A percentile compares a stretch with the other conserved stretches of the same genome.
phyloP scores from a whole-genome alignment of 768 basidiomycete genomes.

The Lactifluus pinguis region DNA sequence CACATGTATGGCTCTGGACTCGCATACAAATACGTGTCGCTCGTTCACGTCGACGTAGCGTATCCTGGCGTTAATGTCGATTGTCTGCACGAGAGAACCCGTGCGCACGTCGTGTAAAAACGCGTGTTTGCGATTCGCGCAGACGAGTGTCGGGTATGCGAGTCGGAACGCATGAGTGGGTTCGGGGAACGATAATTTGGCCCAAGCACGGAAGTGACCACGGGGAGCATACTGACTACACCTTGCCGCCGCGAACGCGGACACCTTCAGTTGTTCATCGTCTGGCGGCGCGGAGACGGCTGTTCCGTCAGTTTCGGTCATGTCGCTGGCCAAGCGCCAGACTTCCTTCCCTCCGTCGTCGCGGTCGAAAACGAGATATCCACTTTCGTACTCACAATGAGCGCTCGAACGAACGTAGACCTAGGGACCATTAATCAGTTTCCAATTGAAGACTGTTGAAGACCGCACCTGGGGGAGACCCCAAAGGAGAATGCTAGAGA shows the following conservation, averaged over 20 bases:
- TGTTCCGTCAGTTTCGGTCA: conserved; percentile 1
- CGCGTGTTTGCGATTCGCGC: conserved; percentile 35
- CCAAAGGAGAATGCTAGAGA: conserved; percentile 48
- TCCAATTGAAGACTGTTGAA: background rate
- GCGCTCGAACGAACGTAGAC: conserved; percentile 46
- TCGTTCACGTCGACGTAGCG: conserved; percentile 59
- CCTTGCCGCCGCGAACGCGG: conserved; percentile 18
- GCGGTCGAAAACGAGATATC: conserved; percentile 66
- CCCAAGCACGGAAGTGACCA: conserved; percentile 58
- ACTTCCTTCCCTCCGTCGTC: conserved; percentile 51
- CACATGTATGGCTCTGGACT: conserved; percentile 37
- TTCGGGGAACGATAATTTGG: conserved; percentile 41
- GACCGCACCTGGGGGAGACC: conserved; percentile 42
- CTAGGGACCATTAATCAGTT: conserved; percentile 24
- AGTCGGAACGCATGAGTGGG: conserved; percentile 50
- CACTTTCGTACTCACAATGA: conserved; percentile 65
- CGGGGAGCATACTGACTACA: conserved; percentile 19
- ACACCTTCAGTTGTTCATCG: conserved; percentile 25
- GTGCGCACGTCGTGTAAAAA: conserved; percentile 58
- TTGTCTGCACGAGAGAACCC: conserved; percentile 38
- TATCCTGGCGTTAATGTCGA: conserved; percentile 32
- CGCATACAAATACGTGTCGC: conserved; percentile 52
- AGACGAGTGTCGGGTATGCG: conserved; percentile 56
- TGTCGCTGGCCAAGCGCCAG: conserved; percentile 44
- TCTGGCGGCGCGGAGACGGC: background rate